phyloP scores from a whole-genome alignment of 1,284 basidiomycete species.

The Hemileia vastatrix region DNA sequence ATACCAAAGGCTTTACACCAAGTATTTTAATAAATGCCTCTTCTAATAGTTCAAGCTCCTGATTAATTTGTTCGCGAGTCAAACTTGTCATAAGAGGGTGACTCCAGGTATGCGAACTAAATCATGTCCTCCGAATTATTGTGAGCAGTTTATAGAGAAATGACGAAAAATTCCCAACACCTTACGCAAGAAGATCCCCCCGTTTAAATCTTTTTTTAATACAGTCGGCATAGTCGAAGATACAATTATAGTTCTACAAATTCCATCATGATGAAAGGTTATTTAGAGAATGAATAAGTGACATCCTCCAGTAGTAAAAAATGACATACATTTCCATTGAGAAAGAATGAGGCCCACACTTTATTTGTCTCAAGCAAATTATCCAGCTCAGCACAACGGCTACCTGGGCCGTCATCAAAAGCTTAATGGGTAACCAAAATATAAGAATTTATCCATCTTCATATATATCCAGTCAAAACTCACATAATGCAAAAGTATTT shows the following conservation, averaged over 20 bases:
- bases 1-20: conserved; percentile 34
- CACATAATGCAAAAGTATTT: no score
- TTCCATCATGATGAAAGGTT: no score
- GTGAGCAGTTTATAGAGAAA: no score
- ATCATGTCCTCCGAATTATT: no score
- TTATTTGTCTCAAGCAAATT: background rate
- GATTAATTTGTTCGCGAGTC: conserved; percentile 27
- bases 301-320: no score
- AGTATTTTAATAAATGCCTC: conserved; percentile 37
- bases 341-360: conserved; percentile 7
- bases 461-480: no score
- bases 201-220: conserved; percentile 28
- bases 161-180: no score
- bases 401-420: conserved; percentile 22
- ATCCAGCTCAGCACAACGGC: conserved; percentile 3
- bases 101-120: conserved; percentile 29
- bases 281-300: no score
- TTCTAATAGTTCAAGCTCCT: conserved; percentile 27
- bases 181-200: conserved; percentile 37
- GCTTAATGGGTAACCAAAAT: no score
- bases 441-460: no score
- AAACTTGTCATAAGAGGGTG: conserved; percentile 34
- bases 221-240: conserved; percentile 32
- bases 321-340: conserved; percentile 38
- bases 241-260: conserved; percentile 36